Conservation (phyloP, 768 basidiomycete genomes). For the Dendrothele bispora region DNA sequence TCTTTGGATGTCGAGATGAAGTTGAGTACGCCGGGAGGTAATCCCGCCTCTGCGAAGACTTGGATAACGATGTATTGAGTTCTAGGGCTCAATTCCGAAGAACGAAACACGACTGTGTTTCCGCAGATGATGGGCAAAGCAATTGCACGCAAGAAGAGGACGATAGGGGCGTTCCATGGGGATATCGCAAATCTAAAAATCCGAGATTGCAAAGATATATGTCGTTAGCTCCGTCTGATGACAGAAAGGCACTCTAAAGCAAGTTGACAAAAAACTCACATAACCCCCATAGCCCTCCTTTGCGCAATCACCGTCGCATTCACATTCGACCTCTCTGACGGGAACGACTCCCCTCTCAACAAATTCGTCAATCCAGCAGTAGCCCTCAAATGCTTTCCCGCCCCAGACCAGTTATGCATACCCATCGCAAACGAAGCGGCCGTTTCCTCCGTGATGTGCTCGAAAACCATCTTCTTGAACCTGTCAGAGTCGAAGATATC, state of each 20-base stretch:
- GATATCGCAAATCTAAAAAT: slow-evolving; percentile 45
- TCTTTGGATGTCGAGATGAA: slow-evolving; percentile 7
- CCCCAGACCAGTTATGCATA: slow-evolving; percentile 24
- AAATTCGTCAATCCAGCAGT: slow-evolving; percentile 33
- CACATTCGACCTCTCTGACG: slow-evolving; percentile 41
- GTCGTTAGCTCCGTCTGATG: too few species aligned
- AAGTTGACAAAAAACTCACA: slow-evolving; percentile 43
- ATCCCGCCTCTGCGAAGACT: slow-evolving; percentile 54
- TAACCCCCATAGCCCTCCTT: slow-evolving; percentile 49
- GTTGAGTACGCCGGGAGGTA: slow-evolving; percentile 51
- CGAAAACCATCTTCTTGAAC: slow-evolving; percentile 34
- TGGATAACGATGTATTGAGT: slow-evolving; percentile 46
- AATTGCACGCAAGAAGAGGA: slow-evolving; percentile 44
- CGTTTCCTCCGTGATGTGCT: slow-evolving; percentile 38
- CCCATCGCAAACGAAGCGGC: slow-evolving; percentile 25
- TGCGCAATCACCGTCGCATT: slow-evolving; percentile 44
- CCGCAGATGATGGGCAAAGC: slow-evolving; percentile 51
- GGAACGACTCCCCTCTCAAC: slow-evolving; percentile 43
- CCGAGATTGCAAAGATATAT: background rate
- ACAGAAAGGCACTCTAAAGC: too few species aligned
- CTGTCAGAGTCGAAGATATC: slow-evolving; percentile 42
- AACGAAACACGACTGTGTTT: slow-evolving; percentile 55
- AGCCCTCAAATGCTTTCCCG: slow-evolving; percentile 26
- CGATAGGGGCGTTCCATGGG: slow-evolving; percentile 57
- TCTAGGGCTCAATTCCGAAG: slow-evolving; percentile 50